phyloP scores from a whole-genome alignment of 2,329 filamentous ascomycete species.

The Cladophialophora carrionii region DNA sequence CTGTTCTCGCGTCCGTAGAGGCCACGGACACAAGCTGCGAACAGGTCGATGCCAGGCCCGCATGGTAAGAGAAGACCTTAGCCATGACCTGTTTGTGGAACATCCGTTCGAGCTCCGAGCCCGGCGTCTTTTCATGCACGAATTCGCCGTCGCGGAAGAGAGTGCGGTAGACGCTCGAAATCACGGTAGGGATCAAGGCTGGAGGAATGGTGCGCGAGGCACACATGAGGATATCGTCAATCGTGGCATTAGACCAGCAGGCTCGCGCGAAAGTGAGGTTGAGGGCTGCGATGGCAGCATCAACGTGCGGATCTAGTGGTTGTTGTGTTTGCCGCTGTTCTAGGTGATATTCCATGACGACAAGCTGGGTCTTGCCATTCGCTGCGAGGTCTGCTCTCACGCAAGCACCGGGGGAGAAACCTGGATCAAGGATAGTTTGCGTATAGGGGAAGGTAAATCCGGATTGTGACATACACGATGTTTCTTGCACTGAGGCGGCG shows the following conservation, averaged over 20 bases:
- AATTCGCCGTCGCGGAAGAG: slow-evolving; percentile 79
- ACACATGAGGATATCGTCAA: slow-evolving; percentile 71
- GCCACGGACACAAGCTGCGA: slow-evolving; percentile 20
- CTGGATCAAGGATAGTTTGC: slow-evolving; percentile 44
- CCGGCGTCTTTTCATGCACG: slow-evolving; percentile 51
- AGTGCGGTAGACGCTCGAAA: slow-evolving; percentile 69
- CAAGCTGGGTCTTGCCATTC: slow-evolving; percentile 47
- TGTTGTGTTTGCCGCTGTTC: slow-evolving; percentile 15
- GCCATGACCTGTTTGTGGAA: slow-evolving; percentile 74
- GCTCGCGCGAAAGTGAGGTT: slow-evolving; percentile 57
- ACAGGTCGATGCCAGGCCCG: slow-evolving; percentile 30
- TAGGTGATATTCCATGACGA: slow-evolving; percentile 45
- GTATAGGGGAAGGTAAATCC: slow-evolving; percentile 72
- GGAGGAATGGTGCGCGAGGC: slow-evolving; percentile 58
- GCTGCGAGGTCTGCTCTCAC: slow-evolving; percentile 46
- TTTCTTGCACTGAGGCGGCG: slow-evolving; percentile 23
- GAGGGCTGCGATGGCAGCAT: slow-evolving; percentile 65
- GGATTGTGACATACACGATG: slow-evolving; percentile 64
- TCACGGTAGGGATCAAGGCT: slow-evolving; percentile 64
- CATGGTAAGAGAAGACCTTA: slow-evolving; percentile 60
- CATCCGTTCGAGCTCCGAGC: slow-evolving; percentile 71
- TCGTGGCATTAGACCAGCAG: slow-evolving; percentile 55
- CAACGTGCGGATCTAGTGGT: slow-evolving; percentile 42
- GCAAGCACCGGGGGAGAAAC: slow-evolving; percentile 52
- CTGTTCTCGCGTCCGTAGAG: slow-evolving; percentile 15